Evolutionary conservation across 2,329 filamentous ascomycete genomes (phyloP).

Genomic region (Pyricularia sp.): DNA sequence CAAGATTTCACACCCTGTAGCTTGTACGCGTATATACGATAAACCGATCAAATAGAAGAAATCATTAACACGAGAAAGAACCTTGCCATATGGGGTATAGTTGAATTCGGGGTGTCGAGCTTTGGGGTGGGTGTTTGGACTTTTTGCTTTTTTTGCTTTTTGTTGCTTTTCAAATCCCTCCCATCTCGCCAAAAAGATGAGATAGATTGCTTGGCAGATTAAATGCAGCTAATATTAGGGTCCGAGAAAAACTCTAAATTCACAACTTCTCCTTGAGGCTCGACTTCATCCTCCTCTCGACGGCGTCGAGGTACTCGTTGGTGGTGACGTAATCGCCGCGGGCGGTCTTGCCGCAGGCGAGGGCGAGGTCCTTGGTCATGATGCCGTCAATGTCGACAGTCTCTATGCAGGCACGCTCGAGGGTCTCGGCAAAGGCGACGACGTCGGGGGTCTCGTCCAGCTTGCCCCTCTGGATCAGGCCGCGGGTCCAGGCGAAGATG

Average conservation of each 20-base stretch:
- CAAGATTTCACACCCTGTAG: neutral
- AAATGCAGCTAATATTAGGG: neutral
- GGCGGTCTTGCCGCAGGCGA: conserved; percentile 82
- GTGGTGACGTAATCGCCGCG: conserved; percentile 86
- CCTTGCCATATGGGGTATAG: neutral
- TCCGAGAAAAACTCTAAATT: conserved; percentile 6
- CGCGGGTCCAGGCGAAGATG: conserved; percentile 98
- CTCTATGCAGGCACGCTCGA: conserved; percentile 90
- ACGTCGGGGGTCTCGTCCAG: conserved; percentile 90
- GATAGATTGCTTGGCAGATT: neutral
- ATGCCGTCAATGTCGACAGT: conserved; percentile 88
- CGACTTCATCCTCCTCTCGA: conserved; percentile 80
- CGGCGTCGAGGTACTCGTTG: conserved; percentile 81
- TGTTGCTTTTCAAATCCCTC: neutral
- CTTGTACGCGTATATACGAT: neutral
- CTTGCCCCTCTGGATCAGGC: conserved; percentile 84
- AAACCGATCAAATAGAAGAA: neutral
- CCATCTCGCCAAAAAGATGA: neutral
- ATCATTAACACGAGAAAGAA: neutral
- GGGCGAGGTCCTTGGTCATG: conserved; percentile 99
- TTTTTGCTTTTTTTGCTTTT: neutral
- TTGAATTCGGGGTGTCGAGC: neutral
- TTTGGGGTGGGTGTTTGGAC: too few species aligned
- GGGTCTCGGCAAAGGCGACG: conserved; percentile 78
- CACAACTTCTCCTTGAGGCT: conserved; percentile 72